Percentiles rank a stretch among this genome's conserved stretches.
Conservation (phyloP, 2,329 filamentous ascomycete genomes). For the Pezizomycotina sp. region DNA sequence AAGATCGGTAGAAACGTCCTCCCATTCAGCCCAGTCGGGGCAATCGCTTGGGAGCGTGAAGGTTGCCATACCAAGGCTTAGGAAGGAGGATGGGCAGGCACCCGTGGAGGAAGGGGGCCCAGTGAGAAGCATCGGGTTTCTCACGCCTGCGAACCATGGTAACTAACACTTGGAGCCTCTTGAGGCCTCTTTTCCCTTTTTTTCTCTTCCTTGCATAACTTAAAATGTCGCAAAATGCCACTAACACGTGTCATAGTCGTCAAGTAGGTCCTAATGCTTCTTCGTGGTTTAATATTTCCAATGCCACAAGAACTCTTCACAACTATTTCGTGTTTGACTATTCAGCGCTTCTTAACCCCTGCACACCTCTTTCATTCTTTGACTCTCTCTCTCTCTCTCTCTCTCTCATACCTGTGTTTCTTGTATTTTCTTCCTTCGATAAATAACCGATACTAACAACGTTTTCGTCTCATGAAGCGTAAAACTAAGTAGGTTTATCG, state of each 20-base stretch:
- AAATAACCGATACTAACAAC: too few species aligned
- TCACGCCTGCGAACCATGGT: conserved; percentile 23
- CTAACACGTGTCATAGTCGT: conserved; percentile 6
- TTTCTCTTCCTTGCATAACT: background rate
- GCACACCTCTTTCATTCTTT: too few species aligned
- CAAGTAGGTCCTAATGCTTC: background rate
- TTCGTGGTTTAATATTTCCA: background rate
- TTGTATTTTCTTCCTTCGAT: too few species aligned
- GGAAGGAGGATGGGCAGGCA: conserved; percentile 19
- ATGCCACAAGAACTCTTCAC: background rate
- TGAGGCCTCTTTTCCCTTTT: background rate
- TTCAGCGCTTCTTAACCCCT: too few species aligned
- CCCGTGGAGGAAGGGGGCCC: conserved; percentile 17
- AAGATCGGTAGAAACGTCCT: too few species aligned
- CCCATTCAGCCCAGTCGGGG: too few species aligned
- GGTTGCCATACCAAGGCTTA: conserved; percentile 23
- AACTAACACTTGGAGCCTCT: conserved; percentile 7
- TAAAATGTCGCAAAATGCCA: conserved; percentile 7
- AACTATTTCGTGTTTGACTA: background rate
- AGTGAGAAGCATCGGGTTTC: conserved; percentile 23
- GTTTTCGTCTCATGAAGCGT: too few species aligned
- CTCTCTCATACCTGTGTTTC: too few species aligned
- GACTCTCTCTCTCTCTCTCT: too few species aligned
- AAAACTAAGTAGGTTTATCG: conserved; percentile 13
- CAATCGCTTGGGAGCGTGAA: too few species aligned